Conservation (phyloP, 1,139 yeast genomes). For the Kodamaea fungicola region DNA sequence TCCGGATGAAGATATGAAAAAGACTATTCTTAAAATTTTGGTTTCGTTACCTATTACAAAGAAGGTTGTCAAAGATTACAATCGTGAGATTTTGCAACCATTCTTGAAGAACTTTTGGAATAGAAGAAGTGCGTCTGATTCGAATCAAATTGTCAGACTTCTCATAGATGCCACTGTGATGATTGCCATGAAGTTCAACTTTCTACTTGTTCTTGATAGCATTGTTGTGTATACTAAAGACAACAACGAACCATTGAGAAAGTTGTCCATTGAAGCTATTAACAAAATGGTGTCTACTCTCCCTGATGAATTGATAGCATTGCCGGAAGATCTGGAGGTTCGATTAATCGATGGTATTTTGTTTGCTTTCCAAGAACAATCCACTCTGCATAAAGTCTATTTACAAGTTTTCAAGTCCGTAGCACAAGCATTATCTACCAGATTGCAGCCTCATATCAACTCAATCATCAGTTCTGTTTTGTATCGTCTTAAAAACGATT, state of each 20-base stretch:
- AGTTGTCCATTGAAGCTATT: slow-evolving; percentile 74
- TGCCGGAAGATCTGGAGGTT: slow-evolving; percentile 49
- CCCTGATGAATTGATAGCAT: slow-evolving; percentile 35
- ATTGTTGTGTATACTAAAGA: slow-evolving; percentile 67
- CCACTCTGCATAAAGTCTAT: slow-evolving; percentile 48
- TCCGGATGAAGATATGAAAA: slow-evolving; percentile 88
- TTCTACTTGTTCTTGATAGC: slow-evolving; percentile 54
- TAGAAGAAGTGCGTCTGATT: slow-evolving; percentile 60
- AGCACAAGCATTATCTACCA: slow-evolving; percentile 60
- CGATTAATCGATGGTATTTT: slow-evolving; percentile 76
- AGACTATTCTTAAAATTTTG: slow-evolving; percentile 54
- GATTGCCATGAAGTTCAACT: slow-evolving; percentile 67
- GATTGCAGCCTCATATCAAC: slow-evolving; percentile 72
- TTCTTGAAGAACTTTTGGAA: slow-evolving; percentile 80
- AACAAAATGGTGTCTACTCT: slow-evolving; percentile 26
- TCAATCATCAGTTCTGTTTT: slow-evolving; percentile 72
- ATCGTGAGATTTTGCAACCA: slow-evolving; percentile 49
- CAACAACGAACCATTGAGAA: slow-evolving; percentile 75
- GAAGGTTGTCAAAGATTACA: slow-evolving; percentile 27
- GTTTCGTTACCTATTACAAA: slow-evolving; percentile 30
- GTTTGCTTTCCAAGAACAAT: slow-evolving; percentile 83
- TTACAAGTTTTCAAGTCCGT: slow-evolving; percentile 66
- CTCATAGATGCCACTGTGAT: slow-evolving; percentile 75
- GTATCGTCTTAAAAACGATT: slow-evolving; percentile 70
- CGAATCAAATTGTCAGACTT: slow-evolving; percentile 44